A percentile compares a stretch with the other conserved stretches of the same genome.
phyloP scores from a whole-genome alignment of 139 green algal species.

The Micromonas pusilla region DNA sequence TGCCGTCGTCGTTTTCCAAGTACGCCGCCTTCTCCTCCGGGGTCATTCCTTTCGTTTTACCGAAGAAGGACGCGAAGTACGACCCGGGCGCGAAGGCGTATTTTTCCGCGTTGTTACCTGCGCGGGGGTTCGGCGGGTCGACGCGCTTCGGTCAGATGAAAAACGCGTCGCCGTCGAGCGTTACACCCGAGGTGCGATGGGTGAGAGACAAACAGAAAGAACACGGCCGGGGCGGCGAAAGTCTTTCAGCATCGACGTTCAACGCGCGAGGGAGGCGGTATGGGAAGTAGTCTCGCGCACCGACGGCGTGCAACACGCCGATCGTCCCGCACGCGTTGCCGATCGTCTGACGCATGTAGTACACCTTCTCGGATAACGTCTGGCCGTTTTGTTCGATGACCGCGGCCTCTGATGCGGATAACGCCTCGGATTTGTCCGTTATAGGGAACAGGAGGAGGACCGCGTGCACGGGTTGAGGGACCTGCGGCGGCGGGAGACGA shows the following conservation, averaged over 20 bases:
- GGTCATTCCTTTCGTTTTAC: not conserved
- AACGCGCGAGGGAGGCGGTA: too few species aligned
- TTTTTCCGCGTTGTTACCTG: not conserved
- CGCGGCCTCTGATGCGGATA: not conserved
- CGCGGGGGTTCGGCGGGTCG: too few species aligned
- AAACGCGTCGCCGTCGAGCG: too few species aligned
- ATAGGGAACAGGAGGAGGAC: conserved; percentile 84
- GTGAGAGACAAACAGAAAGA: too few species aligned
- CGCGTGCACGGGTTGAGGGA: conserved; percentile 70
- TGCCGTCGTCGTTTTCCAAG: not conserved
- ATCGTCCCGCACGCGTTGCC: conserved; percentile 93
- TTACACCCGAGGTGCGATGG: too few species aligned
- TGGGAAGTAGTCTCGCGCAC: too few species aligned
- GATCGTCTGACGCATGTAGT: conserved; percentile 87
- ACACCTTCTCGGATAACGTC: conserved; percentile 30
- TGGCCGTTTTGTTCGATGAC: conserved; percentile 20
- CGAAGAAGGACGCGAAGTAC: not conserved
- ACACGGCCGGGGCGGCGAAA: too few species aligned
- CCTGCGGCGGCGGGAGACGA: too few species aligned
- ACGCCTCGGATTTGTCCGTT: not conserved
- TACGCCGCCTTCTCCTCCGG: not conserved
- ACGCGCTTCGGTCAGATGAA: too few species aligned
- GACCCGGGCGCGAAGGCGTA: conserved; percentile 6
- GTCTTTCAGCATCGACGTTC: too few species aligned
- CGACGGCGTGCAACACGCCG: conserved; percentile 61